A percentile compares a stretch with the other conserved stretches of the same genome.
Evolutionary conservation across 305 asterid species (phyloP).

Genomic region (Euphrasia arctica): DNA sequence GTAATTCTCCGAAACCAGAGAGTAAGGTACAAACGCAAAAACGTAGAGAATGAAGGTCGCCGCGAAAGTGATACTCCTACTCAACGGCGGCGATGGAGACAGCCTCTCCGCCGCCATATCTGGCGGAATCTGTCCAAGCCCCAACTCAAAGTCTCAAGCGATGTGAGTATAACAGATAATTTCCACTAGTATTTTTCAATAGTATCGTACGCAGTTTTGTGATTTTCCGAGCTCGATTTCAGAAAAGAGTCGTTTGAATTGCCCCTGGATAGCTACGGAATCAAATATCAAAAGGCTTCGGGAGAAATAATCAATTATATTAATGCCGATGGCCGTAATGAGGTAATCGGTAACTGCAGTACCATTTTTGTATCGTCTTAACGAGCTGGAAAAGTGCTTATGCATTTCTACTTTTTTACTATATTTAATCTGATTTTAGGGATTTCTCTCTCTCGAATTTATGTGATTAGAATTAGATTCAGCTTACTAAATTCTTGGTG

Average conservation of each 20-base stretch:
- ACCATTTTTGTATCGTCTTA: background rate
- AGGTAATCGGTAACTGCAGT: conserved; percentile 35
- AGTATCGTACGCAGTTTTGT: too few species aligned
- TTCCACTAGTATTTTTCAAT: too few species aligned
- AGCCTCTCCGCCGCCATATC: conserved; percentile 13
- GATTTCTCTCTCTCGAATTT: background rate
- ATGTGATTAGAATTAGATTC: background rate
- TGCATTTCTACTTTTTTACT: conserved; percentile 8
- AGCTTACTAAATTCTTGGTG: conserved; percentile 7
- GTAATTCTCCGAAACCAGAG: too few species aligned
- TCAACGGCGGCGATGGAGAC: conserved; percentile 44
- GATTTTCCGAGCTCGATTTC: too few species aligned
- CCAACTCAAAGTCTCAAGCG: too few species aligned
- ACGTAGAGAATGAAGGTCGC: conserved; percentile 59
- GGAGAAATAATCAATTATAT: conserved; percentile 51
- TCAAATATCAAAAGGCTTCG: conserved; percentile 52
- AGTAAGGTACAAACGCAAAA: background rate
- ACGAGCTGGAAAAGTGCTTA: conserved; percentile 14
- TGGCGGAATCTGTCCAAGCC: too few species aligned
- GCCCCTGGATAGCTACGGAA: conserved; percentile 62
- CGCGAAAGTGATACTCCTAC: conserved; percentile 51
- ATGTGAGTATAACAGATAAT: too few species aligned
- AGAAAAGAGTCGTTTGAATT: conserved; percentile 25
- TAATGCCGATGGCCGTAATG: conserved; percentile 39
- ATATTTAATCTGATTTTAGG: background rate